phyloP scores from a whole-genome alignment of 1,139 yeast species.

The Debaryomycetaceae sp. region DNA sequence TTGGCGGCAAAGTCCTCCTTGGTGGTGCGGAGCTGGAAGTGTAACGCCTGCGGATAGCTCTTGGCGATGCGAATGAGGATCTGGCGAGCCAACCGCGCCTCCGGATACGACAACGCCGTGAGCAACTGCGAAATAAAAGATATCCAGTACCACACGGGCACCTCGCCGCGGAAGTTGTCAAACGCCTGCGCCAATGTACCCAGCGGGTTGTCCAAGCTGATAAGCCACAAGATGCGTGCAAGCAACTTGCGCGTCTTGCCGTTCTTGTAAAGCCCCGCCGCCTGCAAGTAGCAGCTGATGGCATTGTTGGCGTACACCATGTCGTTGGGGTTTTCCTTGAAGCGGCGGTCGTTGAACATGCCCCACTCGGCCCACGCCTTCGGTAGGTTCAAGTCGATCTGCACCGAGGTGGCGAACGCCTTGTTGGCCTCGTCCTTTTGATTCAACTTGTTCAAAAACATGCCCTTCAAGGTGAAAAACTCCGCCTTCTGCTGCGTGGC shows the following conservation, averaged over 20 bases:
- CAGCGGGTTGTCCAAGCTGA: constrained; percentile 81
- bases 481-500: constrained; percentile 98
- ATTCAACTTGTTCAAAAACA: constrained; percentile 88
- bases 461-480: constrained; percentile 93
- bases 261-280: constrained; percentile 93
- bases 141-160: constrained; percentile 99
- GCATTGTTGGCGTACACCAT: constrained; percentile 90
- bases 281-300: constrained; percentile 91
- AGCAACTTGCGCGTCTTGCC: constrained; percentile 84
- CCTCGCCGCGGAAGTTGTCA: constrained; percentile 90
- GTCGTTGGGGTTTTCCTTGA: constrained; percentile 80
- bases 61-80: constrained; percentile 90
- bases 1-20: constrained; percentile 89
- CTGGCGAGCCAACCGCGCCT: constrained; percentile 83
- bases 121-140: constrained; percentile 92
- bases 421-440: constrained; percentile 95
- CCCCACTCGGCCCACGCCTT: constrained; percentile 99
- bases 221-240: constrained; percentile 90
- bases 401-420: constrained; percentile 97
- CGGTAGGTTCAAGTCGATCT: constrained; percentile 86
- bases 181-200: constrained; percentile 85
- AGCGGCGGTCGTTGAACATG: constrained; percentile 81
- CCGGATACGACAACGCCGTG: constrained; percentile 85
- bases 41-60: constrained; percentile 94
- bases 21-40: constrained; percentile 91